phyloP scores from a whole-genome alignment of 768 basidiomycete species.

The Lentinula detonsa region DNA sequence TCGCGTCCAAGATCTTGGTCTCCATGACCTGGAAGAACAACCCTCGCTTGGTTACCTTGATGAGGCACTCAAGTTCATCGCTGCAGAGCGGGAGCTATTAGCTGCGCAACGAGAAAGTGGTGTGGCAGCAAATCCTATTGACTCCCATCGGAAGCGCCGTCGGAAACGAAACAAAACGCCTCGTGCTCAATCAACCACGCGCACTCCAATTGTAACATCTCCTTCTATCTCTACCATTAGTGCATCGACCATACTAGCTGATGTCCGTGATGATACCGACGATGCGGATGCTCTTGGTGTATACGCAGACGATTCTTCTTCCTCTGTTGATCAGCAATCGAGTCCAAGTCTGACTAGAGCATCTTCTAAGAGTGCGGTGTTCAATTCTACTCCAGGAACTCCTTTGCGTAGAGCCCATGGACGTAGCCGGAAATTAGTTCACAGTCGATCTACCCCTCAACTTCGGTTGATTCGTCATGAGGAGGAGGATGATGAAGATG shows the following conservation, averaged over 20 bases:
- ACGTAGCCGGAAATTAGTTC: constrained; percentile 1
- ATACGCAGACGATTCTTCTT: constrained; percentile 20
- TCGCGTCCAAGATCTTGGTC: constrained; percentile 11
- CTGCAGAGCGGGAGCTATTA: constrained; percentile 59
- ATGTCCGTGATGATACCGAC: constrained; percentile 11
- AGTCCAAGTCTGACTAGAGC: constrained; percentile 12
- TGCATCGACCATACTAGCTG: constrained; percentile 3
- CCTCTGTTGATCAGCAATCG: constrained; percentile 16
- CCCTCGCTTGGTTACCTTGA: constrained; percentile 73
- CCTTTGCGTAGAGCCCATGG: constrained; percentile 5
- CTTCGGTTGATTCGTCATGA: constrained; percentile 10
- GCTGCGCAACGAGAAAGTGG: constrained; percentile 38
- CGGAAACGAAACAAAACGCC: constrained; percentile 25
- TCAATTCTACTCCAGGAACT: constrained; percentile 10
- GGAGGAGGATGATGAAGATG: constrained; percentile 9
- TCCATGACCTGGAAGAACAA: constrained; percentile 27
- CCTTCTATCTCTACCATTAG: not conserved
- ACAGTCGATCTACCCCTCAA: constrained; percentile 14
- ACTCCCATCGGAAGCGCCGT: constrained; percentile 30
- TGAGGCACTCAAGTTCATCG: constrained; percentile 69
- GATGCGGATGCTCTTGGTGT: constrained; percentile 10
- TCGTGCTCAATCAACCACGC: constrained; percentile 9
- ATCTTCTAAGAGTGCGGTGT: not conserved
- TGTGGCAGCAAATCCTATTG: constrained; percentile 15
- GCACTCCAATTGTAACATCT: constrained; percentile 2